Percentiles rank a stretch among this genome's conserved stretches.
Conservation (phyloP, 192 early-diverging fungal genomes). For the Chytriomyces sp. region DNA sequence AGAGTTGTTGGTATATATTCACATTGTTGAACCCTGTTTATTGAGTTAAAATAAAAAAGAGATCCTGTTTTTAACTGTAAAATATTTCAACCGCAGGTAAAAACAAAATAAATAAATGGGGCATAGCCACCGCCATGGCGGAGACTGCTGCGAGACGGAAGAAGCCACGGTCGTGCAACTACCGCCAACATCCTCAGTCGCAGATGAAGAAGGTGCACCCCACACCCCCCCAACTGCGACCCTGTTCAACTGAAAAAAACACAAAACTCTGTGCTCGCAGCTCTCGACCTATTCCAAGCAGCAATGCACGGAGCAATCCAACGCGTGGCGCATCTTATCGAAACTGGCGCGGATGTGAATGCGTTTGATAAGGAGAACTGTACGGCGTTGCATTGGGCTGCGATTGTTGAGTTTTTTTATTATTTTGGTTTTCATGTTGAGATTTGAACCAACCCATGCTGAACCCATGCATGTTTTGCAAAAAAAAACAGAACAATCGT, state of each 20-base stretch:
- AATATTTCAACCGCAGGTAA: too few relatives aligned
- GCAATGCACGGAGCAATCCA: slow-evolving; percentile 72
- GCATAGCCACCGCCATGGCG: neutral
- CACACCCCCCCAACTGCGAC: neutral
- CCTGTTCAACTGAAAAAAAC: neutral
- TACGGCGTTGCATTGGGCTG: slow-evolving; percentile 86
- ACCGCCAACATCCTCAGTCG: neutral
- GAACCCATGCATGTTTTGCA: too few relatives aligned
- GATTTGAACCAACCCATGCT: neutral
- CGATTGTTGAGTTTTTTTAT: slow-evolving; percentile 52
- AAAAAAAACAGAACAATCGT: too few relatives aligned
- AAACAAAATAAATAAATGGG: too few relatives aligned
- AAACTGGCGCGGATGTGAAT: slow-evolving; percentile 56
- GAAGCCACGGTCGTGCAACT: slow-evolving; percentile 4
- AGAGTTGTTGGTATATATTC: too few relatives aligned
- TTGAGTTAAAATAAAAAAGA: too few relatives aligned
- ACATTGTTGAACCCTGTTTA: too few relatives aligned
- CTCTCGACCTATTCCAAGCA: slow-evolving; percentile 69
- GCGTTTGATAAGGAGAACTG: slow-evolving; percentile 71
- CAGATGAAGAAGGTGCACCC: neutral
- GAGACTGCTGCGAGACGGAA: neutral
- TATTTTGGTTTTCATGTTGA: neutral
- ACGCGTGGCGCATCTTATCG: slow-evolving; percentile 60
- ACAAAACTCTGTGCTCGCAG: too few relatives aligned
- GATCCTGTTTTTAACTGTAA: too few relatives aligned